These are phyloP conservation scores for Pluteus cervinus DNA, from an alignment of 768 basidiomycete species.

Conservation along the genomic window DNA sequence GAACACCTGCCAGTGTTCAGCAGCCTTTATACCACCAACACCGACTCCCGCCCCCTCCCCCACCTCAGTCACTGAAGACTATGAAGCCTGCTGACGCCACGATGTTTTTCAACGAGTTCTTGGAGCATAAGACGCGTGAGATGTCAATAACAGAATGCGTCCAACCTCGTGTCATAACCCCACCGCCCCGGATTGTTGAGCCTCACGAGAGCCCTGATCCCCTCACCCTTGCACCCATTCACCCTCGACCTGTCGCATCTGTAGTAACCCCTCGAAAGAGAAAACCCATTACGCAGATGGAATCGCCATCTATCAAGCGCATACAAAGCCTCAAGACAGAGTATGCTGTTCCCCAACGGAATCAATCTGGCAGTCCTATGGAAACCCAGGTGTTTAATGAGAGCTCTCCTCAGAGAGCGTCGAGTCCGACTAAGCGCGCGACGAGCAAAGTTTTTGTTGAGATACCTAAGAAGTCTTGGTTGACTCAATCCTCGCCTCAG, in stretches of 20 bases:
- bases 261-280: conserved; percentile 63
- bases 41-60: conserved; percentile 8
- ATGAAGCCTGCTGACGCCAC: conserved; percentile 55
- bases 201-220: conserved; percentile 50
- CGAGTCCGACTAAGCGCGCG: too few species aligned
- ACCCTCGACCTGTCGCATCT: conserved; percentile 12
- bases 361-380: too few species aligned
- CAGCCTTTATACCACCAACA: conserved; percentile 7
- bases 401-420: too few species aligned
- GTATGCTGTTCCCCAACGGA: conserved; percentile 9
- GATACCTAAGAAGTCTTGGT: conserved; percentile 39
- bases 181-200: conserved; percentile 1
- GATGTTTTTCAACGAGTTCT: conserved; percentile 61
- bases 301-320: conserved; percentile 64
- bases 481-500: conserved; percentile 34
- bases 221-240: conserved; percentile 34
- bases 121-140: conserved; percentile 50
- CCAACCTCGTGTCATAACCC: conserved; percentile 12
- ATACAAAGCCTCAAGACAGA: conserved; percentile 25
- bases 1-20: neutral
- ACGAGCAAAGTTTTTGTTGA: too few species aligned
- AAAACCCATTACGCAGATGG: conserved; percentile 52
- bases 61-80: conserved; percentile 14
- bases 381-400: too few species aligned
- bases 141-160: conserved; percentile 15